phyloP scores from a whole-genome alignment of 1,139 yeast genomes.

The Sugiyamaella sp. region DNA sequence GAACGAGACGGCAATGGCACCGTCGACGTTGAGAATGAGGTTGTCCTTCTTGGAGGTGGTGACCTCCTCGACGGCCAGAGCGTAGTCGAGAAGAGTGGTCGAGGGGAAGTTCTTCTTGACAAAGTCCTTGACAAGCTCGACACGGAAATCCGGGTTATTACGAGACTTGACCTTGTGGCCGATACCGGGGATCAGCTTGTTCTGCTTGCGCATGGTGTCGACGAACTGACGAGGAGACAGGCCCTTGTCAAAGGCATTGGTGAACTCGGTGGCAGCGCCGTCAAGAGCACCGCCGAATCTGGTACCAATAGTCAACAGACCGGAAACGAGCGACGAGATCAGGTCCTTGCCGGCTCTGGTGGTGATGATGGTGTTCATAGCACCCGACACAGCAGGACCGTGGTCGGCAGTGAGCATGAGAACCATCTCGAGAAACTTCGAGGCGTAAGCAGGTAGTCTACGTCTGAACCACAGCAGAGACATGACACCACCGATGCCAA shows the following conservation, averaged over 20 bases:
- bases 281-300: slow-evolving; percentile 53
- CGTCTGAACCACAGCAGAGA: slow-evolving; percentile 52
- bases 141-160: slow-evolving; percentile 53
- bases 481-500: slow-evolving; percentile 54
- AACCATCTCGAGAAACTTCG: slow-evolving; percentile 52
- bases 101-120: slow-evolving; percentile 51
- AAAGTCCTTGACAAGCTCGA: slow-evolving; percentile 51
- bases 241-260: slow-evolving; percentile 49
- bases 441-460: slow-evolving; percentile 48
- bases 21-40: slow-evolving; percentile 51
- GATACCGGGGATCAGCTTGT: slow-evolving; percentile 52
- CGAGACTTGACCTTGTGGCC: slow-evolving; percentile 53
- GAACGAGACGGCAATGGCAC: slow-evolving; percentile 51
- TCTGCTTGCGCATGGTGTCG: slow-evolving; percentile 51
- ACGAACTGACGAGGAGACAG: slow-evolving; percentile 51
- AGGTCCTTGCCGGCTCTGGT: slow-evolving; percentile 53
- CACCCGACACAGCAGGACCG: slow-evolving; percentile 54
- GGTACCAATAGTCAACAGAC: slow-evolving; percentile 50
- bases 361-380: slow-evolving; percentile 53
- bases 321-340: slow-evolving; percentile 50
- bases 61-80: slow-evolving; percentile 53
- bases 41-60: slow-evolving; percentile 54
- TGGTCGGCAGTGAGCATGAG: slow-evolving; percentile 54
- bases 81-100: slow-evolving; percentile 49
- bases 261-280: slow-evolving; percentile 52